Base-by-base conservation (phyloP, 2,329 filamentous ascomycete genomes). In the Xylariaceae sp. region DNA sequence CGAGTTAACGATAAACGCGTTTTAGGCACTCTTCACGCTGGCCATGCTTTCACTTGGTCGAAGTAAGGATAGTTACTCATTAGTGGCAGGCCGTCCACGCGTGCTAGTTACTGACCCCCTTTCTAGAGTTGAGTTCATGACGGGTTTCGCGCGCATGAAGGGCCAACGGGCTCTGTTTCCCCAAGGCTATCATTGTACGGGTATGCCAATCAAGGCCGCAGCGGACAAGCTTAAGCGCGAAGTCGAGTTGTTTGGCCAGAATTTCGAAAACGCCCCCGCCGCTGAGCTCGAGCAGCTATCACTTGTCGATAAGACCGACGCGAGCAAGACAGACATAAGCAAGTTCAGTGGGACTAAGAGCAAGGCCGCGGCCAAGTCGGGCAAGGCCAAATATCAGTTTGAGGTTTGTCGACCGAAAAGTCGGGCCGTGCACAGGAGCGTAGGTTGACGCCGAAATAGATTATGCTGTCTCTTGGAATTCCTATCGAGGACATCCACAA, bases 361-460 rank as follows among this genome's bases (percentile, higher is more conserved):
- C 73, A 97, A 99, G 76, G 89, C 89, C 40, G 86, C 85, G 9
- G 86, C 89, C 30, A 97, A 97, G 78, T 85, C 88, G 0, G 86
- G 92, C 65, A 94, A 95, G 75, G 84, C 90, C 73, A 96, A 96
- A 76, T 97, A 97, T 72, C 90, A 95, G 70, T 95, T 92, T 73
- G 88, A 92, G 74, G 92, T 92, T 64, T 42, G 56, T 49, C 13
- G 9, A 37, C n/a, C 32, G 12, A n/a, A 26, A 3, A 18, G 26
- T n/a, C 13, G 13, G 22, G 18, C 5, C 8, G 3, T 21, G 26
- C 9, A 15, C 16, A 36, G 5, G 10, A 36, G 19, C 42, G 16
- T 6, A 16, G 16, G 30, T 32, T 58, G 22, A 55, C 50, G 36
- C 2, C 9, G 4, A 8, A 29, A 18, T 49, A 66, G 75, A 95